phyloP scores from a whole-genome alignment of 2,329 filamentous ascomycete species.

The Stagonosporopsis tanaceti region DNA sequence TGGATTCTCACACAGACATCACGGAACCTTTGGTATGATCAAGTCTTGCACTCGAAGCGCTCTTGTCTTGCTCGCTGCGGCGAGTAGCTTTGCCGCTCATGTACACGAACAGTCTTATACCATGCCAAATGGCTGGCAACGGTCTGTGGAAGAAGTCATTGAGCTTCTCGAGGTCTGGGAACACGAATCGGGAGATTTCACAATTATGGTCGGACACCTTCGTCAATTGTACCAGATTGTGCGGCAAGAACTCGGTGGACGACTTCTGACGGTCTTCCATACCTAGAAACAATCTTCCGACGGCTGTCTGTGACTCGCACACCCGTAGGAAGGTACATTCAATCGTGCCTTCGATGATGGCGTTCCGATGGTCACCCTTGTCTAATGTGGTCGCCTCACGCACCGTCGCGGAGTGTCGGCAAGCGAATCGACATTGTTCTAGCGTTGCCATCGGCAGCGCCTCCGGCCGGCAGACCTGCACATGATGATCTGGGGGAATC shows the following conservation, averaged over 20 bases:
- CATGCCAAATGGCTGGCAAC: neutral
- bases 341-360: neutral
- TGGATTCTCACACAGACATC: conserved; percentile 13
- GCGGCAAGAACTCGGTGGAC: neutral
- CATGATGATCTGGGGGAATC: neutral
- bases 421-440: neutral
- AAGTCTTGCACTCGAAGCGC: conserved; percentile 14
- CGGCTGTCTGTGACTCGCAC: neutral
- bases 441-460: neutral
- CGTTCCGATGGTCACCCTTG: neutral
- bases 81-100: neutral
- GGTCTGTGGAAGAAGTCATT: neutral
- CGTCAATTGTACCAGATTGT: neutral
- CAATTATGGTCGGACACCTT: neutral
- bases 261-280: neutral
- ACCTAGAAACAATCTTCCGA: neutral
- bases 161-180: neutral
- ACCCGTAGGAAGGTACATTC: neutral
- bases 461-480: no score
- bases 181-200: neutral
- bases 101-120: neutral
- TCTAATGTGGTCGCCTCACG: neutral
- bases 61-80: conserved; percentile 14
- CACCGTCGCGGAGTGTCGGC: neutral
- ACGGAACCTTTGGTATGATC: conserved; percentile 20